Evolutionary conservation across 768 basidiomycete genomes (phyloP), one percentile per base, ranked within the genome.

Genomic region (Tulasnella sp.): DNA sequence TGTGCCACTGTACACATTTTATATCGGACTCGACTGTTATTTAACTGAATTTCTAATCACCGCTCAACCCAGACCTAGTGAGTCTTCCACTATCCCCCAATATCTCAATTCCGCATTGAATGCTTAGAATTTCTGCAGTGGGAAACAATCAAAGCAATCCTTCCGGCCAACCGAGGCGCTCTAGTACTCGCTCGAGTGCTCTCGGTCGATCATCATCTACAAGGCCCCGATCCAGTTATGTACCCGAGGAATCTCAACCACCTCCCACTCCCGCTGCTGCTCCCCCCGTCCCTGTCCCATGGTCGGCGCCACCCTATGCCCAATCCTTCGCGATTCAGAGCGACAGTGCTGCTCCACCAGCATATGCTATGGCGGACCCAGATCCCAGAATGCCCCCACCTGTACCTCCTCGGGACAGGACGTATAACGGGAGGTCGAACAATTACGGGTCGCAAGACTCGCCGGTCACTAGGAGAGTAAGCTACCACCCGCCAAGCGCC

Each of bases 121-220:
- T 48, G 26, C n/a, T 42, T 18, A 72, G 44, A 72, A 40, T 32
- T 40, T 37, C 32, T 40, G 13, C 13, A 74, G 73, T 74, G 73
- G 73, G 73, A 16, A 74, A 74, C 42, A 51, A 74, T n/a, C 73
- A 74, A 48, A 74, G 73, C 42, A 42, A 35, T 26, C n/a, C 71
- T 32, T 32, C 40, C n/a, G n/a, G n/a, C 7, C 42, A 26, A 26
- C 73, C 32, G 26, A 67, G n/a, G n/a, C n/a, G n/a, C n/a, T n/a
- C n/a, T n/a, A n/a, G n/a, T n/a, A n/a, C n/a, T 67, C 61, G 61
- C 3, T 67, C 61, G 3, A 16, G 61, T 32, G 32, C 61, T 67
- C 61, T 67, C 26, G 32, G 3, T 67, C 5, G 61, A 67, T 10
- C 61, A 67, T 29, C 26, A 9, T 67, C 61, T 13, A 67, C 13